Conservation (phyloP, 805 yeast genomes). For the Wickerhamomyces hampshirensis region DNA sequence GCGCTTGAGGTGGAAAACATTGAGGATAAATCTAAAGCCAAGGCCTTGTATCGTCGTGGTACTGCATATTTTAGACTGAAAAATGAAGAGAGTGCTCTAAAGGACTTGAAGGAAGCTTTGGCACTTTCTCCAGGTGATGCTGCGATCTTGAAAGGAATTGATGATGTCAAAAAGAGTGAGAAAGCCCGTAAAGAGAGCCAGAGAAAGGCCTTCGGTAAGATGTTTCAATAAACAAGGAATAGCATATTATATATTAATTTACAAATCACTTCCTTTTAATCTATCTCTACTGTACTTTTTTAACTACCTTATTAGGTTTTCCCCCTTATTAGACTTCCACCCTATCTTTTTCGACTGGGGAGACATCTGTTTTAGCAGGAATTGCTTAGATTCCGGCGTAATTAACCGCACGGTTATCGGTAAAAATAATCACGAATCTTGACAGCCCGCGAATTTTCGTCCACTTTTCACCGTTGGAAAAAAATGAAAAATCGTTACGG, state of each 20-base stretch:
- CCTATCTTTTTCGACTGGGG: no score
- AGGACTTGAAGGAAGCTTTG: conserved; percentile 61
- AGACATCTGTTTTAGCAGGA: no score
- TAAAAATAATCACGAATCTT: no score
- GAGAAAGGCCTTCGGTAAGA: conserved; percentile 69
- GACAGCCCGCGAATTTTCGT: neutral
- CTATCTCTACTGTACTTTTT: conserved; percentile 1
- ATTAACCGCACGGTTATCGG: no score
- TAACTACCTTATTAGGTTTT: no score
- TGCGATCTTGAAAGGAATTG: conserved; percentile 61
- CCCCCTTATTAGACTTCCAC: no score
- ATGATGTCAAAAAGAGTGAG: conserved; percentile 48
- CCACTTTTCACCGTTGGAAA: neutral
- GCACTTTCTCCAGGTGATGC: conserved; percentile 63
- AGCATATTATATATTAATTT: no score
- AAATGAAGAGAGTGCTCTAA: conserved; percentile 66
- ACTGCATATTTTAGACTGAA: conserved; percentile 58
- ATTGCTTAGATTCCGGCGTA: no score
- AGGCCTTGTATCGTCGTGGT: conserved; percentile 86
- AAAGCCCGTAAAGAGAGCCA: conserved; percentile 59
- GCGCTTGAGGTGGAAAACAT: conserved; percentile 54
- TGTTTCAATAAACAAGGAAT: conserved; percentile 44
- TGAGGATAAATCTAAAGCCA: conserved; percentile 68
- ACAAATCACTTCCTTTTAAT: neutral
- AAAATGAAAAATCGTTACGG: neutral